These are phyloP conservation scores for Eucalyptus globulus DNA, from an alignment of 345 rosid species.

Conservation along the genomic window DNA sequence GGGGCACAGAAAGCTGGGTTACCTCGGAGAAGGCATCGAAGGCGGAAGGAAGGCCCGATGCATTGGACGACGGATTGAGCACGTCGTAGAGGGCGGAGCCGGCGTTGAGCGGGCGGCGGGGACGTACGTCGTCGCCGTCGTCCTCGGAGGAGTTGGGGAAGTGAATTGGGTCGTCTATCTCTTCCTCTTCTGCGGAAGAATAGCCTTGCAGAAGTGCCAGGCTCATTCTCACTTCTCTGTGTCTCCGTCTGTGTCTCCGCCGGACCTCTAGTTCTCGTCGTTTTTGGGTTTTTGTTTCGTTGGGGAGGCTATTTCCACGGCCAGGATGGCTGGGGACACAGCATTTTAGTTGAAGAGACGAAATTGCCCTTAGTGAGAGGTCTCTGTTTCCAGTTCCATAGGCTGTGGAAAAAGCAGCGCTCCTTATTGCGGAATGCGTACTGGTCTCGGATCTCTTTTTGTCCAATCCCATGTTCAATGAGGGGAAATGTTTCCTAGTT, in stretches of 20 bases:
- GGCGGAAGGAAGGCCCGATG: slow-evolving; percentile 83
- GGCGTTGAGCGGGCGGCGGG: background rate
- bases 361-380: background rate
- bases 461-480: background rate
- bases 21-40: slow-evolving; percentile 81
- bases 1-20: background rate
- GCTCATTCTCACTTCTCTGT: slow-evolving; percentile 32
- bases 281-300: background rate
- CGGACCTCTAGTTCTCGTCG: background rate
- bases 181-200: slow-evolving; percentile 80
- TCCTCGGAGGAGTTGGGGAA: slow-evolving; percentile 22
- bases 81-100: slow-evolving; percentile 33
- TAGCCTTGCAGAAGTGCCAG: slow-evolving; percentile 72
- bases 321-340: background rate
- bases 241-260: background rate
- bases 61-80: slow-evolving; percentile 7
- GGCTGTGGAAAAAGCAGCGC: background rate
- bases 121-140: slow-evolving; percentile 2
- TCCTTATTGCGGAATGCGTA: background rate
- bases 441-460: background rate
- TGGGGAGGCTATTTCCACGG: background rate
- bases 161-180: slow-evolving; percentile 14
- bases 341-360: background rate
- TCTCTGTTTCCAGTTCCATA: background rate
- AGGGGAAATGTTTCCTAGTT: background rate